Evolutionary conservation across 208 protist genomes (phyloP).

Genomic region (Trypanosoma scelopori): DNA sequence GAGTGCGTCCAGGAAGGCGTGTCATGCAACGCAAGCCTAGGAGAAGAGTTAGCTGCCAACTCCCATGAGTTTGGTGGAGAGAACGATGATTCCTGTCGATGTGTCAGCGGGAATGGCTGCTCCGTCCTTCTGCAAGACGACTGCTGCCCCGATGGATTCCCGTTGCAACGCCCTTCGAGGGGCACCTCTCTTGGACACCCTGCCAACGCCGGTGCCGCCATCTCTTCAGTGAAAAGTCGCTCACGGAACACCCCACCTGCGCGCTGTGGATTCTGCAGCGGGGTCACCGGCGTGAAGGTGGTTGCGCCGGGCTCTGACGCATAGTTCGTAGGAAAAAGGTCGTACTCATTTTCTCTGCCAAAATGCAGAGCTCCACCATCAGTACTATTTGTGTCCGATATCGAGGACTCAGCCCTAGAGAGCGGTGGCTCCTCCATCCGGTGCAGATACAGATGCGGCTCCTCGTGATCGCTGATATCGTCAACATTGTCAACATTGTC

Average conservation of each 20-base stretch:
- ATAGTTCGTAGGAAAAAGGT: neutral
- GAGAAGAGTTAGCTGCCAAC: neutral
- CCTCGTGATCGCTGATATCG: neutral
- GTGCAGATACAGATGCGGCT: neutral
- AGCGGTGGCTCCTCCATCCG: neutral
- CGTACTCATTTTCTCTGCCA: neutral
- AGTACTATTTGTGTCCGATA: neutral
- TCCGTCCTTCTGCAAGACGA: neutral
- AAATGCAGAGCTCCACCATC: neutral
- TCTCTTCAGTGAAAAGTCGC: conserved; percentile 1
- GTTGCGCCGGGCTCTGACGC: neutral
- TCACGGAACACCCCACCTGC: conserved; percentile 2
- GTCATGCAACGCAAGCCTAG: neutral
- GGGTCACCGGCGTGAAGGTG: neutral
- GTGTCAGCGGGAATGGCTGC: neutral
- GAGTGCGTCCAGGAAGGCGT: neutral
- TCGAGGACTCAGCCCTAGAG: too few relatives aligned
- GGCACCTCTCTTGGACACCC: neutral
- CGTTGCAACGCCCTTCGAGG: neutral
- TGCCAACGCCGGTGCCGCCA: neutral
- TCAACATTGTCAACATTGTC: too few relatives aligned
- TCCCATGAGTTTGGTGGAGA: neutral
- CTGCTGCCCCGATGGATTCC: neutral
- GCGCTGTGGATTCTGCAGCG: neutral
- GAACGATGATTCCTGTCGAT: neutral